These are phyloP conservation scores for Domatiomyces globalis DNA, from an alignment of 2,329 filamentous ascomycete genomes.

Conservation along the genomic window DNA sequence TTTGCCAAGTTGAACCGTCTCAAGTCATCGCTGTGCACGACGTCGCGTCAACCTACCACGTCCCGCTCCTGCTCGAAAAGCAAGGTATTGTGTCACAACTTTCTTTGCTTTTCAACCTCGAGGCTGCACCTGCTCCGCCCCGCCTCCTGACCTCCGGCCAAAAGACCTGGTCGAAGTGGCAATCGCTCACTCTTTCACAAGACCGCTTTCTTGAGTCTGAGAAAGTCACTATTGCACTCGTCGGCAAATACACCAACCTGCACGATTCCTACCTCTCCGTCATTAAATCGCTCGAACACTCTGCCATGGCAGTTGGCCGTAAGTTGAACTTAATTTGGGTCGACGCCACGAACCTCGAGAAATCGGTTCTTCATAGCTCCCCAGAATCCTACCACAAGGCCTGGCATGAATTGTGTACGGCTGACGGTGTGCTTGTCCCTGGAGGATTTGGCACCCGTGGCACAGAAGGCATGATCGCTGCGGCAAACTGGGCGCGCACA, in stretches of 20 bases:
- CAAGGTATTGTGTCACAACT: slow-evolving; percentile 63
- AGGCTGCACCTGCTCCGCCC: slow-evolving; percentile 38
- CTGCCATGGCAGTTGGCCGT: slow-evolving; percentile 69
- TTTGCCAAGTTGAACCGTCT: slow-evolving; percentile 71
- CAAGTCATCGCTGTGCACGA: slow-evolving; percentile 81
- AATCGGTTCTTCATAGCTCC: slow-evolving; percentile 43
- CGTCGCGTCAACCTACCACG: slow-evolving; percentile 83
- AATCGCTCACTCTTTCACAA: slow-evolving; percentile 51
- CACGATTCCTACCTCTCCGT: slow-evolving; percentile 79
- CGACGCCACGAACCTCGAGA: slow-evolving; percentile 72
- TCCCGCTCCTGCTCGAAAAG: slow-evolving; percentile 77
- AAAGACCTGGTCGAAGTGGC: slow-evolving; percentile 67
- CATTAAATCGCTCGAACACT: slow-evolving; percentile 77
- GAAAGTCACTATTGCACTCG: slow-evolving; percentile 65
- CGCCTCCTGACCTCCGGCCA: slow-evolving; percentile 48
- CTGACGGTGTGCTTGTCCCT: slow-evolving; percentile 37
- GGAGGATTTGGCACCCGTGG: slow-evolving; percentile 73
- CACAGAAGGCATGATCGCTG: slow-evolving; percentile 78
- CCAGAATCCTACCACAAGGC: slow-evolving; percentile 70
- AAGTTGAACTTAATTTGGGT: slow-evolving; percentile 74
- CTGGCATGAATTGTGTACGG: slow-evolving; percentile 65
- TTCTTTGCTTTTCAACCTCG: slow-evolving; percentile 48
- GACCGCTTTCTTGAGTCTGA: slow-evolving; percentile 46
- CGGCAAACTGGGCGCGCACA: slow-evolving; percentile 73
- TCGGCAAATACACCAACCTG: slow-evolving; percentile 80